phyloP scores from a whole-genome alignment of 345 rosid species.

The Fremontodendron californicum region DNA sequence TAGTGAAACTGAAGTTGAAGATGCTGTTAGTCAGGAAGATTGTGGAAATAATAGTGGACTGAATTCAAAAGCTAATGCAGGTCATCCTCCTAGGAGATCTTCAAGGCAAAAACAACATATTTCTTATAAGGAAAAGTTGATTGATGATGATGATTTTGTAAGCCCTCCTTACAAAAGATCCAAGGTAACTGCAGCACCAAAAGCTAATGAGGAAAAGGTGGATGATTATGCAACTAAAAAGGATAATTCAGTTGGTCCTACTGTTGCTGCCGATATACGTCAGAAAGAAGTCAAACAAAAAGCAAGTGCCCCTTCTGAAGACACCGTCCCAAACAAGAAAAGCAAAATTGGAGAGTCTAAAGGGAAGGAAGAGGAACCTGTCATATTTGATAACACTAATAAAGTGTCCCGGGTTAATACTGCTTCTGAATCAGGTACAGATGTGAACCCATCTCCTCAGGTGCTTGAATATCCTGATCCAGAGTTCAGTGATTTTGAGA shows the following conservation, averaged over 20 bases:
- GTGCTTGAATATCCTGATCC: slow-evolving; percentile 48
- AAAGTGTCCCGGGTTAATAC: slow-evolving; percentile 15
- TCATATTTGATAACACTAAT: slow-evolving; percentile 15
- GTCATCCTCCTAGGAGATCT: neutral
- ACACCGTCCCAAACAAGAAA: slow-evolving; percentile 22
- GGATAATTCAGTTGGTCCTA: slow-evolving; percentile 25
- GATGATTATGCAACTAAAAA: slow-evolving; percentile 20
- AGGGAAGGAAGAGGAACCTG: slow-evolving; percentile 27
- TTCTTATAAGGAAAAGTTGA: slow-evolving; percentile 29
- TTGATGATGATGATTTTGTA: slow-evolving; percentile 30
- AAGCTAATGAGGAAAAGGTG: slow-evolving; percentile 12
- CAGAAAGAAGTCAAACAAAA: slow-evolving; percentile 21
- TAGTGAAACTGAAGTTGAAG: slow-evolving; percentile 3
- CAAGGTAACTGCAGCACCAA: slow-evolving; percentile 22
- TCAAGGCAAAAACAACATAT: slow-evolving; percentile 15
- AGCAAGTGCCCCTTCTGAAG: slow-evolving; percentile 26
- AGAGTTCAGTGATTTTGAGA: slow-evolving; percentile 68
- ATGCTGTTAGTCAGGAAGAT: slow-evolving; percentile 20
- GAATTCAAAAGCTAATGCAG: neutral
- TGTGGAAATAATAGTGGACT: slow-evolving; percentile 15
- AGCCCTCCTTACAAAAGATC: slow-evolving; percentile 33
- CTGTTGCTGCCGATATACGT: slow-evolving; percentile 17
- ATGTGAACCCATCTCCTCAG: neutral
- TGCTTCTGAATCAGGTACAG: slow-evolving; percentile 11
- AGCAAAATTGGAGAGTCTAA: slow-evolving; percentile 19